Evolutionary conservation across 139 green algal species (phyloP).

Genomic region (Chlamydomonas eustigma): DNA sequence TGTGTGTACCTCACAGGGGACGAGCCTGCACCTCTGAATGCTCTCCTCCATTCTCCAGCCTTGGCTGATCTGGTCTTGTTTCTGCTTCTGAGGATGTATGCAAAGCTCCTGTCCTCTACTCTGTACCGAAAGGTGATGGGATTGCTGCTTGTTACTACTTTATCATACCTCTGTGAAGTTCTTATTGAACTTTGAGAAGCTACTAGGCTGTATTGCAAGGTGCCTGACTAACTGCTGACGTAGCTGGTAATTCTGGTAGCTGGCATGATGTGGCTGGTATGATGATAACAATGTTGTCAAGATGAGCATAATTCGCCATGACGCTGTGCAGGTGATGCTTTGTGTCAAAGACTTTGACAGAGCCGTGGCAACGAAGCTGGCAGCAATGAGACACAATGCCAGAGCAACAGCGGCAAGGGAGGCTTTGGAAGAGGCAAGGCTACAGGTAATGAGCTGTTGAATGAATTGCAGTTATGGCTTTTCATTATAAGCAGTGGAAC

Average conservation of each 20-base stretch:
- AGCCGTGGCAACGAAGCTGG: constrained; percentile 5
- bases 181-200: too few species aligned
- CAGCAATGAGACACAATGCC: background rate
- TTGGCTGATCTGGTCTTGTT: constrained; percentile 63
- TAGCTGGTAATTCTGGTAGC: too few species aligned
- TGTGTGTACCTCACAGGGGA: too few species aligned
- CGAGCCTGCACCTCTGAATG: constrained; percentile 5
- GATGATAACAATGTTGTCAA: too few species aligned
- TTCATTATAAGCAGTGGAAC: too few species aligned
- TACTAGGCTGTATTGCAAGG: too few species aligned
- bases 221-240: too few species aligned
- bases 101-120: constrained; percentile 22
- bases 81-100: constrained; percentile 57
- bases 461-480: constrained; percentile 29
- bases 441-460: constrained; percentile 18
- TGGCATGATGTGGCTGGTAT: too few species aligned
- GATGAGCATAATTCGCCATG: too few species aligned
- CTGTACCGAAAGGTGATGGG: constrained; percentile 21
- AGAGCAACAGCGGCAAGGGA: background rate
- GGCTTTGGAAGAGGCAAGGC: constrained; percentile 9
- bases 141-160: background rate
- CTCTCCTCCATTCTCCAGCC: constrained; percentile 29
- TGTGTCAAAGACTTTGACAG: background rate
- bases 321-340: constrained; percentile 11
- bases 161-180: background rate